Evolutionary conservation across 768 basidiomycete species (phyloP).

Genomic region (Goffeauzyma gilvescens): DNA sequence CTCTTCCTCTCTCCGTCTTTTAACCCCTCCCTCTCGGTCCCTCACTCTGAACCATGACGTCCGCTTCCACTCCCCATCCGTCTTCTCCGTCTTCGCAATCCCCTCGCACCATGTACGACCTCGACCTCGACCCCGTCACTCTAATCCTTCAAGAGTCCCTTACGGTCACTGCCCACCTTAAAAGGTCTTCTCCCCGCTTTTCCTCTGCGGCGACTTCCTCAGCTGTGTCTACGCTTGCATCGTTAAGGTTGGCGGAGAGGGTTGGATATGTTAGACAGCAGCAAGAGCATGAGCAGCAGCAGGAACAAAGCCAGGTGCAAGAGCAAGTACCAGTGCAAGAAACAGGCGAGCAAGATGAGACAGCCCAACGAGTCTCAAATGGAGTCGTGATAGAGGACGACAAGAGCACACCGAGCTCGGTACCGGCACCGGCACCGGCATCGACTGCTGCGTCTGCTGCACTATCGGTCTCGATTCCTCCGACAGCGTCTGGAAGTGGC

Average conservation of each 20-base stretch:
- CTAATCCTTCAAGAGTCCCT: conserved; percentile 75
- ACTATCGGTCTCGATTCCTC: too few relatives aligned
- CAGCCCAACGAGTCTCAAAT: conserved; percentile 1
- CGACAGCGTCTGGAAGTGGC: too few relatives aligned
- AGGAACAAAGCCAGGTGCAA: not conserved
- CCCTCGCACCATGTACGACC: conserved; percentile 10
- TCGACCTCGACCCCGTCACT: conserved; percentile 21
- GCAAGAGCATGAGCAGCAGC: conserved; percentile 5
- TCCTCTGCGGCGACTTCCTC: conserved; percentile 15
- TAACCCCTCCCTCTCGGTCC: too few relatives aligned
- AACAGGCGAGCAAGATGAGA: not conserved
- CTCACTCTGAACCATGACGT: too few relatives aligned
- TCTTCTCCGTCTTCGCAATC: not conserved
- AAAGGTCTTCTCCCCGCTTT: conserved; percentile 55
- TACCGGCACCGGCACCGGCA: too few relatives aligned
- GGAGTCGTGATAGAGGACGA: conserved; percentile 6
- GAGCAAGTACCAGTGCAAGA: too few relatives aligned
- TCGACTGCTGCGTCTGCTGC: too few relatives aligned
- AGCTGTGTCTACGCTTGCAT: conserved; percentile 1
- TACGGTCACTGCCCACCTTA: conserved; percentile 68
- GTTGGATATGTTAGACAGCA: conserved; percentile 13
- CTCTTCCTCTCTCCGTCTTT: too few relatives aligned
- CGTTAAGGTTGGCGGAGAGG: conserved; percentile 10
- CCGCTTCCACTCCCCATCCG: too few relatives aligned
- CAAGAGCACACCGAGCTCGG: too few relatives aligned